Evolutionary conservation across 2,329 filamentous ascomycete genomes (phyloP).

Genomic region (Scopulariopsis brevicaulis): DNA sequence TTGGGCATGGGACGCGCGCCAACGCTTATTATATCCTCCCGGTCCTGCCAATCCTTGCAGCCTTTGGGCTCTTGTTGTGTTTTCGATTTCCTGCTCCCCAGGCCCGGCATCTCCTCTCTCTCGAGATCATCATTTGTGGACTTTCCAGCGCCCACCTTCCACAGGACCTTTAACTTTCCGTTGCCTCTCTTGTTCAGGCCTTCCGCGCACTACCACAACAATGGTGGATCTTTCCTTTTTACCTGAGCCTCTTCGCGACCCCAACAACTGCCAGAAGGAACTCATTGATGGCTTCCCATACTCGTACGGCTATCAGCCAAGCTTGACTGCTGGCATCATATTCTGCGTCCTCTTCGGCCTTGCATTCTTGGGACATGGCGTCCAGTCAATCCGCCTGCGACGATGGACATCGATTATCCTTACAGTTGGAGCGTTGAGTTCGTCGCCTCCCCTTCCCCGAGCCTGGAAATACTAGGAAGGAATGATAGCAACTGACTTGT

Average conservation of each 20-base stretch:
- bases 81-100: no score
- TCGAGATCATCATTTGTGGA: no score
- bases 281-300: not conserved
- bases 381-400: not conserved
- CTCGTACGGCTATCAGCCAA: not conserved
- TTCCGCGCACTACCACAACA: not conserved
- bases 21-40: no score
- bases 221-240: slow-evolving; percentile 9
- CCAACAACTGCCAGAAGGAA: not conserved
- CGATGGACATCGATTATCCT: not conserved
- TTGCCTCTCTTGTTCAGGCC: no score
- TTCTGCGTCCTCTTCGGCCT: not conserved
- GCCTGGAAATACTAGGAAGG: not conserved
- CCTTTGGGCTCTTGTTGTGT: no score
- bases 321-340: not conserved
- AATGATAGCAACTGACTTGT: not conserved
- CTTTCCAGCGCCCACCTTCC: no score
- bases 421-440: not conserved
- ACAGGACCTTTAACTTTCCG: no score
- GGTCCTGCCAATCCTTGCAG: no score
- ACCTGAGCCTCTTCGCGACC: not conserved
- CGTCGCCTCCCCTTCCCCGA: not conserved
- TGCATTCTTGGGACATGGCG: not conserved
- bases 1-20: no score
- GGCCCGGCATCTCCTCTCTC: no score